phyloP scores from a whole-genome alignment of 1,284 basidiomycete species.

The Butyriboletus appendiculatus region DNA sequence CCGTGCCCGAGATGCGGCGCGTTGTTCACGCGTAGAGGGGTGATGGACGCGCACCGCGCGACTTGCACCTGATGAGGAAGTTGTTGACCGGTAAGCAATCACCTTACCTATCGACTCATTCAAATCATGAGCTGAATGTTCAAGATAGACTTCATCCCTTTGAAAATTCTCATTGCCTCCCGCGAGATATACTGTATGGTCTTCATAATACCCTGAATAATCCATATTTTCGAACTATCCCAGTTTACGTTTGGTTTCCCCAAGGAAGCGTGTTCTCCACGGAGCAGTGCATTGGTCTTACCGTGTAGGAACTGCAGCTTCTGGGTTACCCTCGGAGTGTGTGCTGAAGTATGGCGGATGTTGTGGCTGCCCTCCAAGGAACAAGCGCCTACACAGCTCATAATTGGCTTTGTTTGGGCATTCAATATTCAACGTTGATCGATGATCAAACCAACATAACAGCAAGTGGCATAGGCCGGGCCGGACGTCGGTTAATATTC shows the following conservation, averaged over 20 bases:
- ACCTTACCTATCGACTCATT: neutral
- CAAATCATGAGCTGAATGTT: conserved; percentile 1
- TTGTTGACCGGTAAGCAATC: conserved; percentile 4
- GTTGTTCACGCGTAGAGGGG: conserved; percentile 22
- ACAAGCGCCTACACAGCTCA: conserved; percentile 4
- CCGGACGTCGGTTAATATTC: neutral
- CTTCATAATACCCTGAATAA: neutral
- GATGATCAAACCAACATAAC: neutral
- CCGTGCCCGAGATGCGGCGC: conserved; percentile 20
- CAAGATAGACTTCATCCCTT: neutral
- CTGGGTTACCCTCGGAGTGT: neutral
- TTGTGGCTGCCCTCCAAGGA: neutral
- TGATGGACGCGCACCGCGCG: conserved; percentile 17
- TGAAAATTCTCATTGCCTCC: neutral
- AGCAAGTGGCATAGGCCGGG: conserved; percentile 8
- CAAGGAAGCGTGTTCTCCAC: neutral
- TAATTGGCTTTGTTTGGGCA: neutral
- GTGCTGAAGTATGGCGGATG: neutral
- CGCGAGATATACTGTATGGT: conserved; percentile 2
- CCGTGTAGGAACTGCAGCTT: neutral
- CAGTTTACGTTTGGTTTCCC: neutral
- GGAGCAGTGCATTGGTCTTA: neutral
- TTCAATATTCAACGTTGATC: neutral
- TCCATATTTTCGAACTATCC: neutral
- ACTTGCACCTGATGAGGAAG: conserved; percentile 8